Base-by-base conservation (phyloP, 257 asterid species). In the Solanum raphanifolium region DNA sequence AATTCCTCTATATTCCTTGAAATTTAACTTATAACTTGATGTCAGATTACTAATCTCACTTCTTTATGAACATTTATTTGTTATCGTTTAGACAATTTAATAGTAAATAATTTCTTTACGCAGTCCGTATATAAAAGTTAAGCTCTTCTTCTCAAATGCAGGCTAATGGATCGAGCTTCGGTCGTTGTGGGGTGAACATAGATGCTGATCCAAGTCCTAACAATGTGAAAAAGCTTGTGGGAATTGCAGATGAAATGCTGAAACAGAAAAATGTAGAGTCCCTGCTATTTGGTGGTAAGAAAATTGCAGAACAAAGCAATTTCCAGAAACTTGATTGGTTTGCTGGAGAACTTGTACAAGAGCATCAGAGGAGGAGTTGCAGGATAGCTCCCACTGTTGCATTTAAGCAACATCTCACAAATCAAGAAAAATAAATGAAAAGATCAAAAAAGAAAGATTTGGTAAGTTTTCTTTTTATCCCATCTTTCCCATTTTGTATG, bases 311-410 rank as follows among this genome's bases (percentile, higher is more conserved):
- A 83, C 89, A 94, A 55, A 95, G 94, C 90, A 94, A 95, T 88
- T 74, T 84, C 6, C 95, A 94, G 93, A 95, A 92, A 88, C 95
- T 95, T 32, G 98, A 95, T 69, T 92, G 95, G 95, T 93, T 95
- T 74, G 98, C 98, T 15, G 95, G 92, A 83, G 96, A 95, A 87
- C 95, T 98, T 21, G 95, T 96, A 88, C 91, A 91, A 32, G 99
- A 98, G 92, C 99, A 98, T 88, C 98, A 94, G 93, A 89, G 95
- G 92, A 93, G 98, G 94, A 92, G 95, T 91, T 90, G 92, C 87
- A 87, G 98, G 73, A 94, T 94, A 75, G 98, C 96, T 88, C 98
- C 98, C 83, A 95, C 98, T 66, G 98, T 95, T 86, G 95, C 93
- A 38, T 91, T 95, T 91, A 95, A 95, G 92, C 95, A 95, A 92